Conservation (phyloP, 2,329 filamentous ascomycete genomes). For the Phyllosticta citriasiana region DNA sequence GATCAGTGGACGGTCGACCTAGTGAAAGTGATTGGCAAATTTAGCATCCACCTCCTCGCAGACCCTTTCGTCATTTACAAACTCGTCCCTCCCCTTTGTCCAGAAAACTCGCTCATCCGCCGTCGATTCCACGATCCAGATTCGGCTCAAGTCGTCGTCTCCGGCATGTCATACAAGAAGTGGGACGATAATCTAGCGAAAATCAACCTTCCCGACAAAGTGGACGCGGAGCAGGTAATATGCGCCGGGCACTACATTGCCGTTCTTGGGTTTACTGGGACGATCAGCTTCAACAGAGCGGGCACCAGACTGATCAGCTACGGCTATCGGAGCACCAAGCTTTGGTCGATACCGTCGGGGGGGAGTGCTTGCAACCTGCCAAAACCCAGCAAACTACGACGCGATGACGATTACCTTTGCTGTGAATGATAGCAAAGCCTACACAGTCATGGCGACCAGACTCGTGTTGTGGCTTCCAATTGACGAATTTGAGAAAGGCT, state of each 20-base stretch:
- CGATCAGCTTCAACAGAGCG: too few species aligned
- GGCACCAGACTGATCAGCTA: too few species aligned
- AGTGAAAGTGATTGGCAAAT: background rate
- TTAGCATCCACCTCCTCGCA: background rate
- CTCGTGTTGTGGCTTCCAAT: background rate
- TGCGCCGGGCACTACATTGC: background rate
- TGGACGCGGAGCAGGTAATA: background rate
- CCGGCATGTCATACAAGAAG: background rate
- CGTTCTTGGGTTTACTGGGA: background rate
- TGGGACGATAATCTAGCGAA: background rate
- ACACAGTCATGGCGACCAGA: too few species aligned
- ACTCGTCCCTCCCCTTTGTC: background rate
- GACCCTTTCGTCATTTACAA: background rate
- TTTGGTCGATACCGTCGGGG: too few species aligned
- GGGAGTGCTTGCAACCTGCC: too few species aligned
- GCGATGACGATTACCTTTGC: background rate
- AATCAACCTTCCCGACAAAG: background rate
- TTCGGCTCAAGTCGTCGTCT: background rate
- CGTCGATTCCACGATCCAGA: background rate
- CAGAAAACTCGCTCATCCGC: background rate
- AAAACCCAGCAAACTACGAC: background rate
- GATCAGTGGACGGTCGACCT: background rate
- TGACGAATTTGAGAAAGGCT: background rate
- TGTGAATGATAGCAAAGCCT: background rate
- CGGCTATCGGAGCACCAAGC: too few species aligned